A percentile compares a stretch with the other conserved stretches of the same genome.
Evolutionary conservation across 2,329 filamentous ascomycete species (phyloP).

Genomic region (Chalaropsis thielavioides): DNA sequence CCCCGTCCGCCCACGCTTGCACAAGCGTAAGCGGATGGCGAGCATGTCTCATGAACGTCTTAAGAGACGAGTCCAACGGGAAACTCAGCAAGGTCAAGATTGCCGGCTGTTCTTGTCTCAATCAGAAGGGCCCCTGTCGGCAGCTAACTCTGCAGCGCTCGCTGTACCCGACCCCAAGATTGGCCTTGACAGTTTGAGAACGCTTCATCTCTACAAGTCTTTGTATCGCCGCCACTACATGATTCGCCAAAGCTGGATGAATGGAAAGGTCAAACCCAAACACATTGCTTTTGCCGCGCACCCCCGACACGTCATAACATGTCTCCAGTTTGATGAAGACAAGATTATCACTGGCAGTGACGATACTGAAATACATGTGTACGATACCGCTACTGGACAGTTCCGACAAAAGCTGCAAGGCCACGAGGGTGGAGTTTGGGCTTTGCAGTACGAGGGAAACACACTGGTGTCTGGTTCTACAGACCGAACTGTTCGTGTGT

Average conservation of each 20-base stretch:
- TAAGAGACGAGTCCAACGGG: slow-evolving; percentile 36
- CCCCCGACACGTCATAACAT: slow-evolving; percentile 91
- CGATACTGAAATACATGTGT: slow-evolving; percentile 94
- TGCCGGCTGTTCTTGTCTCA: slow-evolving; percentile 19
- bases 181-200: slow-evolving; percentile 62
- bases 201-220: slow-evolving; percentile 88
- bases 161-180: slow-evolving; percentile 71
- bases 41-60: slow-evolving; percentile 30
- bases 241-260: slow-evolving; percentile 87
- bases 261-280: slow-evolving; percentile 64
- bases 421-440: slow-evolving; percentile 96
- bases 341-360: slow-evolving; percentile 97
- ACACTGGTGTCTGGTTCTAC: slow-evolving; percentile 91
- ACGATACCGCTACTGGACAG: slow-evolving; percentile 88
- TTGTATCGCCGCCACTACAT: slow-evolving; percentile 86
- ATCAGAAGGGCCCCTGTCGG: slow-evolving; percentile 72
- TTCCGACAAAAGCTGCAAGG: slow-evolving; percentile 72
- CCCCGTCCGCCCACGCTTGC: slow-evolving; percentile 18
- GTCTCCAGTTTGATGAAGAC: slow-evolving; percentile 92
- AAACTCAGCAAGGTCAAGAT: slow-evolving; percentile 21
- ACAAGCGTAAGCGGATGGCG: slow-evolving; percentile 38
- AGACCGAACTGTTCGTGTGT: slow-evolving; percentile 94
- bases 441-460: slow-evolving; percentile 89
- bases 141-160: slow-evolving; percentile 67
- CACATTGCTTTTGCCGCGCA: slow-evolving; percentile 91